These are phyloP conservation scores for Logfia minima DNA, from an alignment of 129 eudicot species.

Conservation along the genomic window DNA sequence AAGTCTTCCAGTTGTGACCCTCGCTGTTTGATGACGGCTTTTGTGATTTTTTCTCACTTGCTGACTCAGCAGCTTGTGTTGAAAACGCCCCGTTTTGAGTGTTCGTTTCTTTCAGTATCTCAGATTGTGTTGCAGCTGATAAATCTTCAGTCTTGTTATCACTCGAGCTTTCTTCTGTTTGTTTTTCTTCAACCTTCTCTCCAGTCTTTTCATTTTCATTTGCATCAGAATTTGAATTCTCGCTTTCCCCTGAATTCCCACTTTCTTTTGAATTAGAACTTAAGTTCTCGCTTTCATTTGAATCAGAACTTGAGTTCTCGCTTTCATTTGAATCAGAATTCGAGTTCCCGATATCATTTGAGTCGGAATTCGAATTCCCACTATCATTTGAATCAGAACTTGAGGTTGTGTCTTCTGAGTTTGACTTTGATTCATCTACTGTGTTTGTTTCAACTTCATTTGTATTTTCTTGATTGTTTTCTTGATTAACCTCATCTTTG, in stretches of 20 bases:
- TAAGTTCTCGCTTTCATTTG: slow-evolving; percentile 16
- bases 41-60: slow-evolving; percentile 53
- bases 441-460: slow-evolving; percentile 35
- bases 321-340: slow-evolving; percentile 16
- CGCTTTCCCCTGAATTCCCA: slow-evolving; percentile 23
- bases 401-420: slow-evolving; percentile 21
- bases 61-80: slow-evolving; percentile 67
- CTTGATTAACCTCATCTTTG: slow-evolving; percentile 30
- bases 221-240: slow-evolving; percentile 26
- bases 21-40: slow-evolving; percentile 32
- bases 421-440: slow-evolving; percentile 37
- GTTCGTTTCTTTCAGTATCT: slow-evolving; percentile 56
- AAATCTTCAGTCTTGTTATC: slow-evolving; percentile 35
- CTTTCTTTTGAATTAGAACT: slow-evolving; percentile 21
- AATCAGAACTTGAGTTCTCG: slow-evolving; percentile 22
- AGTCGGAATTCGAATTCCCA: slow-evolving; percentile 19
- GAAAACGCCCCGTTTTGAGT: slow-evolving; percentile 53
- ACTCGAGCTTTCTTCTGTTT: slow-evolving; percentile 32
- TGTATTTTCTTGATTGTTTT: slow-evolving; percentile 30
- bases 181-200: slow-evolving; percentile 34
- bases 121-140: slow-evolving; percentile 52
- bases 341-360: slow-evolving; percentile 29
- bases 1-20: slow-evolving; percentile 50
- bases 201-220: slow-evolving; percentile 28
- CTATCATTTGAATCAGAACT: slow-evolving; percentile 20